phyloP scores from a whole-genome alignment of 1,139 yeast genomes.

The Saccharomyces pastorianus region DNA sequence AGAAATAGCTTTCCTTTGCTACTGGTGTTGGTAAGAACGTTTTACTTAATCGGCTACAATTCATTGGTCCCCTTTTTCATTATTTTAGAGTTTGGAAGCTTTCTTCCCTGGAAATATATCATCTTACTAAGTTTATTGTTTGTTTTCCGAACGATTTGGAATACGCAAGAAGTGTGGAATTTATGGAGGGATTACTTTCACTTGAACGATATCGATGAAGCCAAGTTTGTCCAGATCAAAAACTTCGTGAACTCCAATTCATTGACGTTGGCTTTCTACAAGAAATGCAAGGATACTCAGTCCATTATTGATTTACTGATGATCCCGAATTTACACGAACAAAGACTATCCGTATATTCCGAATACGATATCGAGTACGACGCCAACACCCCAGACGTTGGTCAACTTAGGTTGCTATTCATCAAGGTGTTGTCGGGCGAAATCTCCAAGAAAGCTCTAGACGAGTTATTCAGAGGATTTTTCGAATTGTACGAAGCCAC shows the following conservation, averaged over 20 bases:
- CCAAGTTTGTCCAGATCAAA: slow-evolving; percentile 9
- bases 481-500: not conserved
- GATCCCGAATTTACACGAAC: not conserved
- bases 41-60: slow-evolving; percentile 18
- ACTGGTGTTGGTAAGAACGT: slow-evolving; percentile 9
- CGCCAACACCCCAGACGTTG: slow-evolving; percentile 1
- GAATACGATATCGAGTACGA: not conserved
- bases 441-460: slow-evolving; percentile 2
- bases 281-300: slow-evolving; percentile 2
- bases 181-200: slow-evolving; percentile 23
- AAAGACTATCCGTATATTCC: slow-evolving; percentile 1
- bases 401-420: slow-evolving; percentile 1
- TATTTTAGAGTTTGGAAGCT: slow-evolving; percentile 14
- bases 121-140: slow-evolving; percentile 12
- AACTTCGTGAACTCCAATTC: slow-evolving; percentile 7
- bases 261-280: slow-evolving; percentile 3
- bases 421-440: not conserved
- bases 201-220: slow-evolving; percentile 13
- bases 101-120: slow-evolving; percentile 16
- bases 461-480: slow-evolving; percentile 1
- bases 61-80: slow-evolving; percentile 19
- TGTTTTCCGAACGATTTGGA: slow-evolving; percentile 17
- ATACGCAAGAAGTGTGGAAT: slow-evolving; percentile 20
- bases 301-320: slow-evolving; percentile 3
- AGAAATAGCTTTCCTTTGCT: not conserved